Evolutionary conservation across 2,329 filamentous ascomycete species (phyloP), one percentile per base, ranked within the genome.

Genomic region (Fusarium citri): DNA sequence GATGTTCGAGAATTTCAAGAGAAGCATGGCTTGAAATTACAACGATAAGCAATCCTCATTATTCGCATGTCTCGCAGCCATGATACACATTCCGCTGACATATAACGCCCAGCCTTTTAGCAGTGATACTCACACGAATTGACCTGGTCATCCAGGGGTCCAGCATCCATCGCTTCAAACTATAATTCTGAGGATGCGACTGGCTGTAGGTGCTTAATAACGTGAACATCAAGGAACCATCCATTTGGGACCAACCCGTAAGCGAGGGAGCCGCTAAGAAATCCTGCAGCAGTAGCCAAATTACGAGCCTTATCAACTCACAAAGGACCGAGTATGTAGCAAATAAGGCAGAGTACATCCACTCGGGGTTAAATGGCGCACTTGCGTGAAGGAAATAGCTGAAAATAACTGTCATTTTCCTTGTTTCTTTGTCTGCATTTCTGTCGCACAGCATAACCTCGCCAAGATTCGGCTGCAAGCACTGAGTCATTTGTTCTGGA

Each of bases 401-500:
- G 22, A 25, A 26, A 22, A 42, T 16, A 41, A 18, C 23, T 2
- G 3, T 11, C 15, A 23, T 23, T 25, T 7, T 42, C 34, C n/a
- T 6, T 16, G 14, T 42, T 25, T 22, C n/a, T 42, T 10, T 26
- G 34, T 26, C 3, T 22, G 10, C 20, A 59, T 22, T 58, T 6
- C 12, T 42, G n/a, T 48, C 25, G 34, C 28, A 28, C 23, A 64
- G 2, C 40, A 58, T 41, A 53, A 50, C 34, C 22, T 42, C 6
- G 22, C 41, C 16, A 46, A 63, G 31, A 3, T 12, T 15, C 34
- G 31, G 59, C 28, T 55, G 22, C 14, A 16, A 9, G 16, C 25
- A 59, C 25, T 47, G 62, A 65, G 53, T 65, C 62, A 65, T 41
- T 65, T 45, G 28, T 59, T 65, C 62, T 65, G 26, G 62, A 64